These are phyloP conservation scores for Neopestalotiopsis sp. DNA, from an alignment of 2,329 filamentous ascomycete species.

Conservation along the genomic window DNA sequence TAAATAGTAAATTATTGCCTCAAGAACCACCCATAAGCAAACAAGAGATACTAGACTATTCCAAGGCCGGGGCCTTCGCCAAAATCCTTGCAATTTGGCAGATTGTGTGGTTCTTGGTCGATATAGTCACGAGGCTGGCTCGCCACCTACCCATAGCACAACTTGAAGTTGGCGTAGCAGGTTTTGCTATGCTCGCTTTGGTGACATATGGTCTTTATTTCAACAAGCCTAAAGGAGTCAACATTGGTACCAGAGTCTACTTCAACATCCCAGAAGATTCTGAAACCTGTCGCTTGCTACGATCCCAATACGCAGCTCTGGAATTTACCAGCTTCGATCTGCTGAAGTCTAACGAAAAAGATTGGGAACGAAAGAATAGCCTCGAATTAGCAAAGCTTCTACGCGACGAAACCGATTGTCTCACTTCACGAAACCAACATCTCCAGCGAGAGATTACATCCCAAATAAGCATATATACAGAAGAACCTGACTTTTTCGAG, in stretches of 20 bases:
- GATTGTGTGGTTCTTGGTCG: neutral
- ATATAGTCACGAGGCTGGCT: neutral
- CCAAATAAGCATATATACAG: too few species aligned
- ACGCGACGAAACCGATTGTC: too few species aligned
- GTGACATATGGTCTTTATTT: neutral
- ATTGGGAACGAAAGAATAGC: too few species aligned
- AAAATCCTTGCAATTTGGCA: neutral
- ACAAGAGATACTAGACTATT: neutral
- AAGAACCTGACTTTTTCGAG: too few species aligned
- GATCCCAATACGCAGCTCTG: too few species aligned
- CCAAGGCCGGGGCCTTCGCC: neutral
- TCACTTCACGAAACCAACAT: too few species aligned
- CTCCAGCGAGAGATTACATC: too few species aligned
- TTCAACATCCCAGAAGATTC: neutral
- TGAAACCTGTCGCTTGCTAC: too few species aligned
- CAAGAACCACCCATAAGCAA: neutral
- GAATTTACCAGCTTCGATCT: too few species aligned
- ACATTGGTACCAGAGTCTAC: neutral
- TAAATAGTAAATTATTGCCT: neutral
- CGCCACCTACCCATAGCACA: neutral
- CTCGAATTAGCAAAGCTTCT: too few species aligned
- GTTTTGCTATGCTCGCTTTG: neutral
- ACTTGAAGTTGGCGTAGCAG: neutral
- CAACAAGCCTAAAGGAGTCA: neutral
- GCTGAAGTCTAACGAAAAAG: too few species aligned